These are phyloP conservation scores for Phalaenopsis aphrodite DNA, from an alignment of 106 monocot species.

Conservation along the genomic window DNA sequence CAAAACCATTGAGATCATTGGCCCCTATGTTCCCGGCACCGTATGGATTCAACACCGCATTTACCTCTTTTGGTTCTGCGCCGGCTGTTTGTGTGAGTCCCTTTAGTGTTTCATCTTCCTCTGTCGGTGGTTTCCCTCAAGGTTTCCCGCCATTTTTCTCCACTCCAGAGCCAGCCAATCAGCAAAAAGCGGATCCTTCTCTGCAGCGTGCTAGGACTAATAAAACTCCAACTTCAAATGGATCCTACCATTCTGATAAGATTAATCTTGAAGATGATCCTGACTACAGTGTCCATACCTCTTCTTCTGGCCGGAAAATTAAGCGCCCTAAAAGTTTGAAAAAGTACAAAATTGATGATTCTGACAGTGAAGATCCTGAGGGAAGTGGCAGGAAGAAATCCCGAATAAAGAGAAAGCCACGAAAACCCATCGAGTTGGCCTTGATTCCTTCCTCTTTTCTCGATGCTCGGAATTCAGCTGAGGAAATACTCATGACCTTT, in stretches of 20 bases:
- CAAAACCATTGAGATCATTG: slow-evolving; percentile 58
- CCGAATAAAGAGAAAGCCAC: slow-evolving; percentile 10
- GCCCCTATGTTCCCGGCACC: slow-evolving; percentile 77
- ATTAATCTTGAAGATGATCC: slow-evolving; percentile 8
- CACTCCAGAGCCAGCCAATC: background rate
- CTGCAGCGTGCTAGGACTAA: background rate
- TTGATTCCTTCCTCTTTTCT: slow-evolving; percentile 35
- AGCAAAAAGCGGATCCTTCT: background rate
- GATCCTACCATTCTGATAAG: slow-evolving; percentile 1
- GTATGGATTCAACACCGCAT: slow-evolving; percentile 29
- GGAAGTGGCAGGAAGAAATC: slow-evolving; percentile 8
- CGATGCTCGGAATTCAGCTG: slow-evolving; percentile 52
- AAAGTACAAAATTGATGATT: slow-evolving; percentile 11
- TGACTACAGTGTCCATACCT: slow-evolving; percentile 13
- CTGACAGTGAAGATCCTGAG: slow-evolving; percentile 2
- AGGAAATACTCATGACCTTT: slow-evolving; percentile 57
- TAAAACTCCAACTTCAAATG: slow-evolving; percentile 19
- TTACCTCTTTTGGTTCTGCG: slow-evolving; percentile 20
- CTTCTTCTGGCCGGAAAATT: slow-evolving; percentile 47
- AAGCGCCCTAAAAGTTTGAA: slow-evolving; percentile 21
- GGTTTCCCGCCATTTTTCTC: background rate
- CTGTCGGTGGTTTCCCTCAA: background rate
- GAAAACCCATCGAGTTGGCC: slow-evolving; percentile 11
- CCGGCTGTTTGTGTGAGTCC: slow-evolving; percentile 56
- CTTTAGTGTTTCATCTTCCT: slow-evolving; percentile 11